Percentiles rank a stretch among this genome's conserved stretches.
phyloP scores from a whole-genome alignment of 108 stramenopile species.

The Cyclotella cryptica region DNA sequence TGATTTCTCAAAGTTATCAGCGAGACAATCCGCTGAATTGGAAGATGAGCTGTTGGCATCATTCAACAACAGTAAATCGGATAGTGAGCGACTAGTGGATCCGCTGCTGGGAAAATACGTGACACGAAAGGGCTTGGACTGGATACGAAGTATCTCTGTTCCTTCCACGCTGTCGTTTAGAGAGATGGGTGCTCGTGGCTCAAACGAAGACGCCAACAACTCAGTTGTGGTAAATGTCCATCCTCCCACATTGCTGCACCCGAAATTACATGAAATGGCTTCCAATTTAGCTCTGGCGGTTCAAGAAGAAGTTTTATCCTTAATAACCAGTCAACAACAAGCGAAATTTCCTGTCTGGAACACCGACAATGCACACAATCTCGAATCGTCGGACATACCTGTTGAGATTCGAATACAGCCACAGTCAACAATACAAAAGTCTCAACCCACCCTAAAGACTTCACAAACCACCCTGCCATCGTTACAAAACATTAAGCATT shows the following conservation, averaged over 20 bases:
- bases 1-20: constrained; percentile 27
- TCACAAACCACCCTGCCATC: constrained; percentile 71
- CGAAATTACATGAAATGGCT: constrained; percentile 58
- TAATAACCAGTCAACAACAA: constrained; percentile 9
- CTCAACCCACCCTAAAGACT: constrained; percentile 29
- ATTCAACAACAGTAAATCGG: constrained; percentile 19
- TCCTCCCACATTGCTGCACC: constrained; percentile 78
- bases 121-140: constrained; percentile 37
- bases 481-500: constrained; percentile 73
- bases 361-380: constrained; percentile 8
- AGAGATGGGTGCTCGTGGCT: background rate
- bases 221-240: constrained; percentile 58
- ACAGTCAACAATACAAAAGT: constrained; percentile 47
- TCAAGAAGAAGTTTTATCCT: constrained; percentile 40
- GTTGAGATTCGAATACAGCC: constrained; percentile 22
- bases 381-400: constrained; percentile 27
- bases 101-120: constrained; percentile 41
- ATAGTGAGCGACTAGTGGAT: constrained; percentile 34
- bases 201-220: constrained; percentile 4
- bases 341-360: constrained; percentile 19
- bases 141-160: constrained; percentile 43
- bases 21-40: constrained; percentile 47
- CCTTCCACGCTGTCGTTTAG: constrained; percentile 28
- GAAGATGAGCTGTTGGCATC: constrained; percentile 41
- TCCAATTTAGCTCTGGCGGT: constrained; percentile 46